Evolutionary conservation across 176 grass and related monocot genomes (phyloP), one percentile per base, ranked within the genome.

Genomic region (Phoenix roebelenii): DNA sequence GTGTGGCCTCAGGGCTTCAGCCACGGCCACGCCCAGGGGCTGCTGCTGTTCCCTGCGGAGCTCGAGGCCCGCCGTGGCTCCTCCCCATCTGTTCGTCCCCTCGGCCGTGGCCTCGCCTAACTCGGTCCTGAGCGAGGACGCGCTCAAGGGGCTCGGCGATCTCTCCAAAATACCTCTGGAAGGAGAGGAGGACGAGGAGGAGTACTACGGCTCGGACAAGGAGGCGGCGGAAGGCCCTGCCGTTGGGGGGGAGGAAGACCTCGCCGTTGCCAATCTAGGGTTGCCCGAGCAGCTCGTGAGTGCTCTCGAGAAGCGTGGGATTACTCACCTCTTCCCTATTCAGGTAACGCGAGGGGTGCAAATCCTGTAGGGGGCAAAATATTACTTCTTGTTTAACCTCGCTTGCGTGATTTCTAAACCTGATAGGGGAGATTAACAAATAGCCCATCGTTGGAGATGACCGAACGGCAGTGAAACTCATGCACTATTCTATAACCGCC

Each of bases 291-390:
- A 88, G 60, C 81, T 98, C 25, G 84, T 98, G 5, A 71, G 51
- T 59, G 75, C 78, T 7, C 79, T 92, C 72, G 84, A 85, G 73
- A 85, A 92, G 76, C 84, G 87, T 12, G 93, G 87, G 5, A 98
- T 98, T 62, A 98, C 81, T 5, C 81, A 76, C 44, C 81, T 98
- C 23, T 98, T 98, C 76, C 93, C 93, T 7, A 98, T 98, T 63
- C 93, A 98, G 87, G 93, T 98, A 32, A 32, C 5, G 4, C 30
- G 1, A 7, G 2, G 25, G 7, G 30, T 6, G 5, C 1, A 32
- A 7, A 35, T 35, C 1, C 7, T 35, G 5, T 35, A 35, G 32
- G 32, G 7, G 5, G 1, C 0, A 35, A 35, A 35, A 9, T 10
- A 10, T 10, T 9, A 9, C 7, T 35, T 7, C 2, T 35, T 28